Percentiles rank a stretch among this genome's conserved stretches.
Evolutionary conservation across 2,329 filamentous ascomycete species (phyloP).

Genomic region (Fusarium odoratissimum): DNA sequence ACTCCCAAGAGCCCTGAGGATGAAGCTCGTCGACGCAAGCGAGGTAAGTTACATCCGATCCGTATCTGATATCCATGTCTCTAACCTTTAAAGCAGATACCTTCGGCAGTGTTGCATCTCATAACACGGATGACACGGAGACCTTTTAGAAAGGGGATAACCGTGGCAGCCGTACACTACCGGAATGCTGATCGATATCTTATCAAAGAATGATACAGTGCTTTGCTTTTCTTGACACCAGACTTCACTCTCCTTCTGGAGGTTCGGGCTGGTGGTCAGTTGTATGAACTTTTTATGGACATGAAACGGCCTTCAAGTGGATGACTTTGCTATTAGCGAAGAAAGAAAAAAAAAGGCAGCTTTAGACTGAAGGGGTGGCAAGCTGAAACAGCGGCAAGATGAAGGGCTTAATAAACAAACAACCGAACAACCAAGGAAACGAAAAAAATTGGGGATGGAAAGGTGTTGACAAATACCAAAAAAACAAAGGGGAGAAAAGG

Average conservation of each 20-base stretch:
- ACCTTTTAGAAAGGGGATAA: constrained; percentile 48
- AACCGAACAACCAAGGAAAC: constrained; percentile 10
- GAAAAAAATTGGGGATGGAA: constrained; percentile 5
- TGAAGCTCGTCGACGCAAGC: constrained; percentile 64
- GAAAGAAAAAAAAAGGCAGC: constrained; percentile 11
- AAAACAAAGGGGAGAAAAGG: constrained; percentile 8
- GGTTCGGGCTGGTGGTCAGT: constrained; percentile 9
- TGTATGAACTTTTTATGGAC: constrained; percentile 19
- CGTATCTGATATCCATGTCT: background rate
- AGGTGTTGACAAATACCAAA: constrained; percentile 30
- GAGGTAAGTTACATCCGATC: constrained; percentile 57
- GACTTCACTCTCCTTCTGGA: background rate
- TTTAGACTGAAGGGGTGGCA: constrained; percentile 35
- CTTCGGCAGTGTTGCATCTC: constrained; percentile 50
- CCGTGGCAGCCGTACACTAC: constrained; percentile 4
- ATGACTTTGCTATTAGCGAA: constrained; percentile 21
- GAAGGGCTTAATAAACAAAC: constrained; percentile 31
- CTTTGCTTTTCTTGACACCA: constrained; percentile 11
- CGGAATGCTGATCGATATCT: constrained; percentile 9
- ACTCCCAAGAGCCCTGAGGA: constrained; percentile 66
- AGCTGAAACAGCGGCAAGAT: constrained; percentile 17
- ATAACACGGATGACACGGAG: constrained; percentile 53
- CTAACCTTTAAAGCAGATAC: constrained; percentile 48
- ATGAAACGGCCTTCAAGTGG: constrained; percentile 17
- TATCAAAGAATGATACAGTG: constrained; percentile 8